A percentile compares a stretch with the other conserved stretches of the same genome.
Evolutionary conservation across 2,329 filamentous ascomycete species (phyloP).

Genomic region (Fusarium globosum): DNA sequence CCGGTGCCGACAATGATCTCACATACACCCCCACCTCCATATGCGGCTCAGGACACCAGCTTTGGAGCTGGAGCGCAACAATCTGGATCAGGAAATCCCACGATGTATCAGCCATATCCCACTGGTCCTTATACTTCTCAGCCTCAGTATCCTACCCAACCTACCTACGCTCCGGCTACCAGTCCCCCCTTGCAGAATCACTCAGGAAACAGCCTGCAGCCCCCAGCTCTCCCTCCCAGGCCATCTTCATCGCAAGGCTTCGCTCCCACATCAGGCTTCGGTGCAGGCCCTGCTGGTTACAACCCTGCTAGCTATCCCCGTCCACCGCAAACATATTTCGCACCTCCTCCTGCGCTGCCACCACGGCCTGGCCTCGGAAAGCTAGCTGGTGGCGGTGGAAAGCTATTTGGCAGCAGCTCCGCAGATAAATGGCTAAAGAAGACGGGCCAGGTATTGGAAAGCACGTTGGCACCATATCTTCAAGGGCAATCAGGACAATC

Average conservation of each 20-base stretch:
- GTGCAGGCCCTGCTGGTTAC: constrained; percentile 39
- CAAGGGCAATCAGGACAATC: constrained; percentile 35
- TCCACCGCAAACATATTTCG: constrained; percentile 49
- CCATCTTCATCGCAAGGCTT: constrained; percentile 39
- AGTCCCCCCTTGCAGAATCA: constrained; percentile 22
- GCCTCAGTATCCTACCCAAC: constrained; percentile 38
- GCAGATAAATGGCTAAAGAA: constrained; percentile 52
- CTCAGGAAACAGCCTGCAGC: constrained; percentile 20
- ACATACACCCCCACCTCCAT: constrained; percentile 42
- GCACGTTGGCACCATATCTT: constrained; percentile 47
- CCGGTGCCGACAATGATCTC: constrained; percentile 10
- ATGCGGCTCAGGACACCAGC: constrained; percentile 26
- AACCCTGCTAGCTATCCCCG: constrained; percentile 46
- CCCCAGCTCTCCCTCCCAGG: constrained; percentile 46
- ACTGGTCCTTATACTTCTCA: constrained; percentile 32
- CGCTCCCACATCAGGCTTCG: constrained; percentile 21
- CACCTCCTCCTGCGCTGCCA: constrained; percentile 39
- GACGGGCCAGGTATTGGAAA: constrained; percentile 51
- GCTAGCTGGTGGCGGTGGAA: constrained; percentile 29
- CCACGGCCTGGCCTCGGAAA: constrained; percentile 37
- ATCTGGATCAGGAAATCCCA: constrained; percentile 20
- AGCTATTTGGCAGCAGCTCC: constrained; percentile 49
- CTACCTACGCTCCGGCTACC: constrained; percentile 31
- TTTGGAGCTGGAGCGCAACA: constrained; percentile 26
- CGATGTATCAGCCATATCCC: constrained; percentile 25